phyloP scores from a whole-genome alignment of 1,139 yeast species.

The Kodamaea ohmeri region DNA sequence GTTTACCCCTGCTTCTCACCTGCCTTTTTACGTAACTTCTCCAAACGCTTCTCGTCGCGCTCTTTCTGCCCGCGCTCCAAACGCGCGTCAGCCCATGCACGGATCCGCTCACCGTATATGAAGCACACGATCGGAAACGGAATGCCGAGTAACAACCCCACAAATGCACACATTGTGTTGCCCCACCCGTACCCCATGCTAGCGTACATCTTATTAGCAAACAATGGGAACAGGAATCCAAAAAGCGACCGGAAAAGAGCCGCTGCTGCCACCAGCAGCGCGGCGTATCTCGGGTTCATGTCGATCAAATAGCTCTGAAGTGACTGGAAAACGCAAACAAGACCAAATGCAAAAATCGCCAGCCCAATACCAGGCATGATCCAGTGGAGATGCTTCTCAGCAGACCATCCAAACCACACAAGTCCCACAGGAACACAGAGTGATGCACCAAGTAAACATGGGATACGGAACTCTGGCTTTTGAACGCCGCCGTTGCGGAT shows the following conservation, averaged over 20 bases:
- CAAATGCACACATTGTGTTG: constrained; percentile 43
- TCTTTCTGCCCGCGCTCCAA: constrained; percentile 32
- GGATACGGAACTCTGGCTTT: constrained; percentile 45
- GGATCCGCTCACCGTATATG: constrained; percentile 38
- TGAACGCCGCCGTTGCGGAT: constrained; percentile 34
- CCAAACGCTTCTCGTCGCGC: constrained; percentile 34
- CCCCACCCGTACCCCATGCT: constrained; percentile 46
- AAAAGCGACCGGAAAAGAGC: constrained; percentile 45
- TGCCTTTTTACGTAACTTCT: constrained; percentile 19
- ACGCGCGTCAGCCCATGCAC: constrained; percentile 35
- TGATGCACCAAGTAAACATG: constrained; percentile 39
- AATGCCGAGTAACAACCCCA: constrained; percentile 39
- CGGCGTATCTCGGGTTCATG: constrained; percentile 44
- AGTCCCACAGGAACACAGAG: constrained; percentile 40
- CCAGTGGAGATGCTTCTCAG: constrained; percentile 41
- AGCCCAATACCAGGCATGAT: constrained; percentile 47
- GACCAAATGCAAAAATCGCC: constrained; percentile 43
- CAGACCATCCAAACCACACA: constrained; percentile 49
- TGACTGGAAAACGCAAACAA: constrained; percentile 45
- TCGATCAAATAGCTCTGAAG: constrained; percentile 45
- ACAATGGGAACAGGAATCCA: constrained; percentile 44
- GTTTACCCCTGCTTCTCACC: neutral
- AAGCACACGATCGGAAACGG: constrained; percentile 47
- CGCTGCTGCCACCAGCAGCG: constrained; percentile 47
- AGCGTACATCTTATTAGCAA: constrained; percentile 40